A percentile compares a stretch with the other conserved stretches of the same genome.
Conservation (phyloP, 2,329 filamentous ascomycete species). For the Macrophomina phaseolina region DNA sequence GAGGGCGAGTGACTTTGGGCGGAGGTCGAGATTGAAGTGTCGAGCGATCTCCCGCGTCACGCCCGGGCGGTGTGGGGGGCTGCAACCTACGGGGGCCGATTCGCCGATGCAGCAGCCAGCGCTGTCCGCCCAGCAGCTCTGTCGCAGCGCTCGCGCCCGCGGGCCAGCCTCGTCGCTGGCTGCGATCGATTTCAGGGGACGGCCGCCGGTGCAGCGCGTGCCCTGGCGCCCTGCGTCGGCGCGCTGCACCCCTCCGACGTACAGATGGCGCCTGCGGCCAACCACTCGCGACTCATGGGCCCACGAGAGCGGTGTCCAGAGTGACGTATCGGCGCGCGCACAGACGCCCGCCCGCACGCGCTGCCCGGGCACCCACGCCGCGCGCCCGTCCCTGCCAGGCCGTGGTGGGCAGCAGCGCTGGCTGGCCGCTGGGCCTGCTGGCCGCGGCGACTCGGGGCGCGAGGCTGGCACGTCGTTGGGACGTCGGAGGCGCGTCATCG, state of each 20-base stretch:
- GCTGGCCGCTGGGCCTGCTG: neutral
- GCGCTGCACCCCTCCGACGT: neutral
- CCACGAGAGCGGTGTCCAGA: slow-evolving; percentile 17
- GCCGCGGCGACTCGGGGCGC: neutral
- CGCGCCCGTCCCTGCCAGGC: neutral
- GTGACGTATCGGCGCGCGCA: slow-evolving; percentile 20
- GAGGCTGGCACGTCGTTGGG: neutral
- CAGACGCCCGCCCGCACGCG: slow-evolving; percentile 7
- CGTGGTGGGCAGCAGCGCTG: no score
- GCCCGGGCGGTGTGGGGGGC: slow-evolving; percentile 21
- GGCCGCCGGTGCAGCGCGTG: neutral
- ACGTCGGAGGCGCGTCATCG: slow-evolving; percentile 13
- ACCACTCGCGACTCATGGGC: neutral
- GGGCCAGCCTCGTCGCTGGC: neutral
- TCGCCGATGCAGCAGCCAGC: neutral
- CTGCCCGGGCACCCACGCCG: slow-evolving; percentile 7
- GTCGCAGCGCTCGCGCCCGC: neutral
- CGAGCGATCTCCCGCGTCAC: slow-evolving; percentile 24
- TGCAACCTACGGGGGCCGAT: neutral
- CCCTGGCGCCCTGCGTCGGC: neutral
- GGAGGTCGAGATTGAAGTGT: slow-evolving; percentile 24
- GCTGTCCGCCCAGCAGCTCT: neutral
- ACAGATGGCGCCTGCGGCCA: neutral
- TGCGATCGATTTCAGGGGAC: slow-evolving; percentile 17
- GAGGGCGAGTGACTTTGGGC: slow-evolving; percentile 24